A percentile compares a stretch with the other conserved stretches of the same genome.
phyloP scores from a whole-genome alignment of 2,329 filamentous ascomycete genomes.

The Colletotrichum higginsianum region DNA sequence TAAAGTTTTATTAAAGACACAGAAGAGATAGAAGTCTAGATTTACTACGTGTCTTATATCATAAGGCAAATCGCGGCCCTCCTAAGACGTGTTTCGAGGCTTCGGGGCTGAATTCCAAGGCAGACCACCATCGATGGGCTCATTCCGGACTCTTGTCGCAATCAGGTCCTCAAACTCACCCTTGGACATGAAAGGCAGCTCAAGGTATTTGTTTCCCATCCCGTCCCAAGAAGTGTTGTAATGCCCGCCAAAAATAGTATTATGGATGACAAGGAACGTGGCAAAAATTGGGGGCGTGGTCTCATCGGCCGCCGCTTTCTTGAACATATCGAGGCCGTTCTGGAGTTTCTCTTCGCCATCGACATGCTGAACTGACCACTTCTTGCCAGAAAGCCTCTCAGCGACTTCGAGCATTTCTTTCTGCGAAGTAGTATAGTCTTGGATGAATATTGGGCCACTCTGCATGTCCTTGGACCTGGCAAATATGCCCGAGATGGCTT shows the following conservation, averaged over 20 bases:
- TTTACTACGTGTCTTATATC: no score
- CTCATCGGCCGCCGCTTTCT: neutral
- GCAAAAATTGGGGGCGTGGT: conserved; percentile 8
- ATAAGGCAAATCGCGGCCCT: no score
- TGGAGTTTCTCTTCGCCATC: neutral
- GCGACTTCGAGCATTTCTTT: conserved; percentile 60
- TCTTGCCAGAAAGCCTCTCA: conserved; percentile 38
- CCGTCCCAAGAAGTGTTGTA: conserved; percentile 16
- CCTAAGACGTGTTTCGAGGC: neutral
- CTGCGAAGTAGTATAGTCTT: conserved; percentile 64
- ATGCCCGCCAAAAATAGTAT: conserved; percentile 11
- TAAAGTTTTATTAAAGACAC: no score
- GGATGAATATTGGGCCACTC: conserved; percentile 68
- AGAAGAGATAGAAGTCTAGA: neutral
- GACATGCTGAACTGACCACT: conserved; percentile 9
- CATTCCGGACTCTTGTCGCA: conserved; percentile 11
- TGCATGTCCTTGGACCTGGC: conserved; percentile 60
- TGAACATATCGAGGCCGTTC: conserved; percentile 14
- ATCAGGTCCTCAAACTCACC: conserved; percentile 17
- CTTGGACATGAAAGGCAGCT: neutral
- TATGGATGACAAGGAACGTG: conserved; percentile 10
- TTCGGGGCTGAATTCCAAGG: conserved; percentile 27
- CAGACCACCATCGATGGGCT: conserved; percentile 22
- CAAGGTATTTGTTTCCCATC: neutral
- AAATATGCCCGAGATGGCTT: conserved; percentile 63